phyloP scores from a whole-genome alignment of 2,329 filamentous ascomycete species.

The Chaetomium globosum region DNA sequence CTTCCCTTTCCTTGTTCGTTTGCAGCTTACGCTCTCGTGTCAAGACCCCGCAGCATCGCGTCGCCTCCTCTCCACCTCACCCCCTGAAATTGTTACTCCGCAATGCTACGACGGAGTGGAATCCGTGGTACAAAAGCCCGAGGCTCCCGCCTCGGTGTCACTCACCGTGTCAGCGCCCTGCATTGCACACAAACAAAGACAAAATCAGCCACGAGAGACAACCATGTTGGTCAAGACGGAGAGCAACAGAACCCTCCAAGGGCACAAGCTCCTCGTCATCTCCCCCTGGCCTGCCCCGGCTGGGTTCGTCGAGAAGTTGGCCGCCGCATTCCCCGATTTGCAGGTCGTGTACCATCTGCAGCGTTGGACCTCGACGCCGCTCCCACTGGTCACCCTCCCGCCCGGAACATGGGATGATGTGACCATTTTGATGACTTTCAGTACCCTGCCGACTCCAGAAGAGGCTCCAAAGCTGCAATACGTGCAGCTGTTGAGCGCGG shows the following conservation, averaged over 20 bases:
- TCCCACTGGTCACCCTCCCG: conserved; percentile 30
- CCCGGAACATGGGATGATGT: conserved; percentile 51
- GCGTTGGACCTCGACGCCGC: conserved; percentile 36
- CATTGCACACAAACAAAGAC: background rate
- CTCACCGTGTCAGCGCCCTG: background rate
- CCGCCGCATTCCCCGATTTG: conserved; percentile 50
- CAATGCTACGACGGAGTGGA: background rate
- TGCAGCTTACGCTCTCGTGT: background rate
- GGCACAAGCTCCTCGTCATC: conserved; percentile 53
- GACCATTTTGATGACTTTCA: conserved; percentile 53
- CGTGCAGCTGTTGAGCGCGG: conserved; percentile 58
- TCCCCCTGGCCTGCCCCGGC: conserved; percentile 41
- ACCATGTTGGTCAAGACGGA: conserved; percentile 17
- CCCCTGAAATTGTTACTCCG: background rate
- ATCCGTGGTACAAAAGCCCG: background rate
- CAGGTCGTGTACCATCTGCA: conserved; percentile 42
- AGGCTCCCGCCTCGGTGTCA: background rate
- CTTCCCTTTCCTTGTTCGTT: background rate
- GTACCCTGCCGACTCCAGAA: conserved; percentile 47
- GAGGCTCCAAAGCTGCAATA: conserved; percentile 53
- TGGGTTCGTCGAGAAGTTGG: conserved; percentile 44
- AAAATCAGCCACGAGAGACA: background rate
- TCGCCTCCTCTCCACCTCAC: background rate
- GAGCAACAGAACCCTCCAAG: conserved; percentile 47
- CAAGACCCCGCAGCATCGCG: background rate